Conservation (phyloP, 495 filamentous ascomycete species). For the Penicillium tannophilum region DNA sequence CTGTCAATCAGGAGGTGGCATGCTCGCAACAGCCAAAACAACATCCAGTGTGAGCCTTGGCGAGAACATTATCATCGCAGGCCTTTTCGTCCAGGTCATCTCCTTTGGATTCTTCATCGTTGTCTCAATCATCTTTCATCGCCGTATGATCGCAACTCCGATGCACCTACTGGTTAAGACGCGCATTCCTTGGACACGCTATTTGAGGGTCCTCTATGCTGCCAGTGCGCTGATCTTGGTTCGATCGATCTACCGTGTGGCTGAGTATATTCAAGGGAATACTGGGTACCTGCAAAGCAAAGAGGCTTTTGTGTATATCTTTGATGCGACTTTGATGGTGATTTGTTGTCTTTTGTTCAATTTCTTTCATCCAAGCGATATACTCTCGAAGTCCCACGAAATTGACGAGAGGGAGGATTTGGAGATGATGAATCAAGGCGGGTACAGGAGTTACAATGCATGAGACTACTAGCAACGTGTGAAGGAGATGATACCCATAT, state of each 20-base stretch:
- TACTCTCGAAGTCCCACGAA: constrained; percentile 1
- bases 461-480: neutral
- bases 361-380: constrained; percentile 13
- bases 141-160: constrained; percentile 32
- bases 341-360: constrained; percentile 11
- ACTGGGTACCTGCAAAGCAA: constrained; percentile 51
- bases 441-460: neutral
- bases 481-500: neutral
- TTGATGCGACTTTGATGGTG: constrained; percentile 22
- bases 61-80: constrained; percentile 47
- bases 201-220: constrained; percentile 54
- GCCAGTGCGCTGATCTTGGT: constrained; percentile 58
- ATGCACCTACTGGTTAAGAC: constrained; percentile 13
- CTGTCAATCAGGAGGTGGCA: constrained; percentile 21
- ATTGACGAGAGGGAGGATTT: constrained; percentile 9
- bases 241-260: constrained; percentile 60
- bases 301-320: constrained; percentile 63
- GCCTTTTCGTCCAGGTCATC: constrained; percentile 45
- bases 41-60: constrained; percentile 35
- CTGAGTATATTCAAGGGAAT: constrained; percentile 62
- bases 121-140: constrained; percentile 40
- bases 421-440: constrained; percentile 12
- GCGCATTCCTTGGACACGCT: constrained; percentile 45
- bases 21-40: constrained; percentile 25
- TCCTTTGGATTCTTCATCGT: constrained; percentile 48